These are phyloP conservation scores for Exophiala spinifera DNA, from an alignment of 2,329 filamentous ascomycete genomes.

Conservation along the genomic window DNA sequence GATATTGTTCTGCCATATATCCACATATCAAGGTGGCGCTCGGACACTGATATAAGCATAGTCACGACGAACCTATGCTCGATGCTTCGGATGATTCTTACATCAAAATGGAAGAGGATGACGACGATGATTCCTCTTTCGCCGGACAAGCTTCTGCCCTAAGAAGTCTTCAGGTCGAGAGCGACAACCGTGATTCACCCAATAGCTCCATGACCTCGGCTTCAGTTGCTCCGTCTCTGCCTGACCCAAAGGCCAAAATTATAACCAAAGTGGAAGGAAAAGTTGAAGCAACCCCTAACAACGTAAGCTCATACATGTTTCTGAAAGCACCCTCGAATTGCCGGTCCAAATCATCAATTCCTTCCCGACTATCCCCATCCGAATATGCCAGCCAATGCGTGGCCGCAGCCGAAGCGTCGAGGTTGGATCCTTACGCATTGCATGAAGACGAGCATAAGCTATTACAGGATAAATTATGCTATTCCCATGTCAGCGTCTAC, in stretches of 20 bases:
- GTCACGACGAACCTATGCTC: constrained; percentile 15
- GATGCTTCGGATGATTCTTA: constrained; percentile 19
- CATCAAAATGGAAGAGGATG: constrained; percentile 33
- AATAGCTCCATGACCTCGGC: constrained; percentile 34
- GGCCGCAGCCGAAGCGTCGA: constrained; percentile 80
- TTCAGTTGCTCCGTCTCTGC: constrained; percentile 29
- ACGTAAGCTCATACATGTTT: constrained; percentile 28
- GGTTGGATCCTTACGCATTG: constrained; percentile 83
- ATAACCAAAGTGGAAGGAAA: constrained; percentile 21
- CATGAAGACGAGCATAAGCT: constrained; percentile 81
- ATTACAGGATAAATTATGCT: constrained; percentile 76
- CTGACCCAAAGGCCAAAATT: constrained; percentile 26
- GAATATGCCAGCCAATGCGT: constrained; percentile 92
- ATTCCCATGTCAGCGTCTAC: constrained; percentile 88
- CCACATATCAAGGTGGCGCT: constrained; percentile 1
- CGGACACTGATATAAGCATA: constrained; percentile 17
- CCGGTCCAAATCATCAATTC: constrained; percentile 78
- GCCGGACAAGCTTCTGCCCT: constrained; percentile 24
- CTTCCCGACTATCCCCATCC: constrained; percentile 64
- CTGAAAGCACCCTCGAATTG: constrained; percentile 48
- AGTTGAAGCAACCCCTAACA: constrained; percentile 14
- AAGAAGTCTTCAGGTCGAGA: constrained; percentile 27
- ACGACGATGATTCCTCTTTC: constrained; percentile 32
- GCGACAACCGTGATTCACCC: constrained; percentile 32
- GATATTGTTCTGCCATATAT: neutral